Base-by-base conservation (phyloP, 345 rosid genomes). In the Eucalyptus tenuipes region DNA sequence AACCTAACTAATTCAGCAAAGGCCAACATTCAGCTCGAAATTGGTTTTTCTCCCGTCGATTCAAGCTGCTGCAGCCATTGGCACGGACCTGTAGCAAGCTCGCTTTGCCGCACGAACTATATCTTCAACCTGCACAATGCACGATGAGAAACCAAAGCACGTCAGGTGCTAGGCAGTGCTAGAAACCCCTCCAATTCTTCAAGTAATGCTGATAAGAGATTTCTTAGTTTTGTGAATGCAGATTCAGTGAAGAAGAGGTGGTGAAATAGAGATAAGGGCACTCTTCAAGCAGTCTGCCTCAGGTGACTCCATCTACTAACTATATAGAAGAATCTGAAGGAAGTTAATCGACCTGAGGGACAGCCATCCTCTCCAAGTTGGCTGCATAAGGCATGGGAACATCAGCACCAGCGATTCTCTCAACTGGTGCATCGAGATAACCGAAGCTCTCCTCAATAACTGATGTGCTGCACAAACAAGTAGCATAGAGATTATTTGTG, bases 341-440 rank as follows among this genome's bases (percentile, higher is more conserved):
- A 40, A 66, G 88, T 44, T 31, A 42, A 13, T 37, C 47, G 13
- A 97, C 99, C 98, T 98, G 99, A 88, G 99, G 99, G 86, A 95
- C 94, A 87, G 99, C 99, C 94, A 94, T 64, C 91, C 99, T 95
- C 94, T 98, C 99, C 40, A 98, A 94, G 93, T 97, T 98, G 47
- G 98, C 96, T 20, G 99, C 99, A 85, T 97, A 98, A 31, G 99
- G 99, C 99, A 95, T 97, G 86, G 99, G 99, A 87, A 96, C 98
- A 91, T 98, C 99, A 87, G 99, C 98, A 89, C 98, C 98, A 85
- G 97, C 91, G 47, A 97, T 93, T 91, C 99, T 95, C 92, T 98
- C 98, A 8, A 98, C 95, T 2, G 99, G 95, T 44, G 99, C 98
- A 91, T 98, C 99, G 84, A 98, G 96, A 92, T 94, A 96, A 29